Evolutionary conservation across 352 stramenopile genomes (phyloP).

Genomic region (Phytophthora fragariae): DNA sequence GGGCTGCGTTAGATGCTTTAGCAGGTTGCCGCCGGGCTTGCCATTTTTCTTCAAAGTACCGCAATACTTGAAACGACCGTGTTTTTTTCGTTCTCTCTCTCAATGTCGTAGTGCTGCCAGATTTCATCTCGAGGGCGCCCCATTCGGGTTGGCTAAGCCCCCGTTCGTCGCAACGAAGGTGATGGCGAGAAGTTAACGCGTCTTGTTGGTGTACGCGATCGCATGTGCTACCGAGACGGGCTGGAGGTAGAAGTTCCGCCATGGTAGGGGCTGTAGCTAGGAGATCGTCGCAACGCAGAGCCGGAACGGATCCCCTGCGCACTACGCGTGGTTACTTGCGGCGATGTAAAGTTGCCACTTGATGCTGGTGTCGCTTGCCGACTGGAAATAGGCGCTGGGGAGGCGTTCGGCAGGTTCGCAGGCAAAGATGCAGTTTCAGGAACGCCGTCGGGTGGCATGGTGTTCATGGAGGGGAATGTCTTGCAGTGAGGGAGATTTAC

Average conservation of each 20-base stretch:
- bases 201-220: background rate
- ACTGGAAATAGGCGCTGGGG: background rate
- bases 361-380: background rate
- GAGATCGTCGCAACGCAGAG: background rate
- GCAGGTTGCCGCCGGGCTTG: conserved; percentile 2
- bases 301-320: background rate
- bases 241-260: background rate
- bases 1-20: background rate
- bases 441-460: no score
- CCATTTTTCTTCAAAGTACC: conserved; percentile 2
- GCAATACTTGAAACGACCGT: conserved; percentile 6
- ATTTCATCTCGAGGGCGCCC: background rate
- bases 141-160: no score
- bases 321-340: background rate
- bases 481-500: no score
- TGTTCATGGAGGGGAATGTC: no score
- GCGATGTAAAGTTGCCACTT: background rate
- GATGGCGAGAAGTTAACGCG: background rate
- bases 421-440: no score
- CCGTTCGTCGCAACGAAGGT: no score
- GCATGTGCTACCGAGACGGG: no score
- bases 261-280: background rate
- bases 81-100: background rate
- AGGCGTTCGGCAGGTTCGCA: no score
- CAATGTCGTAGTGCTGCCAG: background rate